phyloP scores from a whole-genome alignment of 2,329 filamentous ascomycete genomes.

The Xylariaceae sp. region DNA sequence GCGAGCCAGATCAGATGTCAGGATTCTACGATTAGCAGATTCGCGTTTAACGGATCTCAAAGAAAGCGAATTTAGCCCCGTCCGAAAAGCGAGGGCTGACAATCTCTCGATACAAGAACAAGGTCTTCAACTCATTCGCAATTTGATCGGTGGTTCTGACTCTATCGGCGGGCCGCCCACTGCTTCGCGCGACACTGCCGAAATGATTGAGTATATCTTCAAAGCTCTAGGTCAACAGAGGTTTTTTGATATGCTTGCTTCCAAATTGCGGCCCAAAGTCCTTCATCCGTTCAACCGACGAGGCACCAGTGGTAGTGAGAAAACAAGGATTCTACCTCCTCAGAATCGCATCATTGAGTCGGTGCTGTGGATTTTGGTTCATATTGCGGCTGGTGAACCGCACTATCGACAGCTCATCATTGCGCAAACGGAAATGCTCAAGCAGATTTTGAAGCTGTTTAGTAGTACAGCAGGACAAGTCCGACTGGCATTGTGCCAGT shows the following conservation, averaged over 20 bases:
- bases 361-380: slow-evolving; percentile 79
- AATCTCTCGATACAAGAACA: slow-evolving; percentile 88
- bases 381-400: slow-evolving; percentile 80
- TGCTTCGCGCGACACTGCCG: slow-evolving; percentile 47
- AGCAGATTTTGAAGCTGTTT: slow-evolving; percentile 70
- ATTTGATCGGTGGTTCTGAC: slow-evolving; percentile 68
- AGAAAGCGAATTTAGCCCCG: slow-evolving; percentile 66
- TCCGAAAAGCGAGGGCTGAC: slow-evolving; percentile 68
- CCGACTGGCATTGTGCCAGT: slow-evolving; percentile 75
- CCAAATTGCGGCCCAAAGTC: slow-evolving; percentile 67
- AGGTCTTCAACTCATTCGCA: slow-evolving; percentile 83
- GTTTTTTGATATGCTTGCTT: slow-evolving; percentile 76
- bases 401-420: slow-evolving; percentile 76
- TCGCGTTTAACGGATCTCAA: slow-evolving; percentile 50
- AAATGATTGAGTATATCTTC: slow-evolving; percentile 85
- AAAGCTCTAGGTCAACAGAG: slow-evolving; percentile 70
- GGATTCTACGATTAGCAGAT: slow-evolving; percentile 47
- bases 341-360: slow-evolving; percentile 71
- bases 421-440: slow-evolving; percentile 72
- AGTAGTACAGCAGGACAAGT: slow-evolving; percentile 70
- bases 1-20: slow-evolving; percentile 17
- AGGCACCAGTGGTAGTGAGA: slow-evolving; percentile 33
- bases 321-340: slow-evolving; percentile 51
- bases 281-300: slow-evolving; percentile 53
- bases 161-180: slow-evolving; percentile 50